Base-by-base conservation (phyloP, 768 basidiomycete genomes). In the Coprinopsis marcescibilis region DNA sequence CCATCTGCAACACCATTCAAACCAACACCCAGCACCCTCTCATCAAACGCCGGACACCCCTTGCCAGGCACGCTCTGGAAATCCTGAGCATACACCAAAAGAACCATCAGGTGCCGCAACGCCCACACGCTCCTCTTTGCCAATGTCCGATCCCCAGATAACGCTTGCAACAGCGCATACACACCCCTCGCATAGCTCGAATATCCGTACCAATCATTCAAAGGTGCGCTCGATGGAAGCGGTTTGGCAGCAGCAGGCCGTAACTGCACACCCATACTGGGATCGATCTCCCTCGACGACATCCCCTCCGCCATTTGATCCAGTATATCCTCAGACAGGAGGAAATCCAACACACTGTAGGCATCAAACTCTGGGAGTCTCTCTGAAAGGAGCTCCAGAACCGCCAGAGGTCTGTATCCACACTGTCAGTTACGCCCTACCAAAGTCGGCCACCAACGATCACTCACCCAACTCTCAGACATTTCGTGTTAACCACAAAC, bases 31-130 rank as follows among this genome's bases (percentile, higher is more conserved):
- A 52, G 35, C 12, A 38, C 45, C 20, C 27, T 25, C 19, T 54
- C 40, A 23, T 70, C 61, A 52, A 87, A 83, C 0, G 82, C 63
- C 0, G 76, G 67, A 57, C 71, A 78, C 11, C 56, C 37, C 2
- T 52, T 54, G n/a, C 43, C 59, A 3, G 78, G 79, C 1, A 85
- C 65, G 21, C 73, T 69, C 20, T 78, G 61, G 17, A 74, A 66
- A 57, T 93, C 89, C 25, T 75, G 67, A 1, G 81, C 81, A 49
- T 83, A 83, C 4, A 81, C 59, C 1, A 71, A 68, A 19, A 91
- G 68, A 0, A 77, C 72, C 7, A 88, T 63, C 45, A 91, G 67
- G 58, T 91, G 86, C 7, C 78, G 76, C 3, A 97, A 59, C 0
- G 77, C 73, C 83, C 85, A 86, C 0, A 79, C 54, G 43, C 85